phyloP scores from a whole-genome alignment of 2,329 filamentous ascomycete genomes.

The Aureobasidium mangrovei region DNA sequence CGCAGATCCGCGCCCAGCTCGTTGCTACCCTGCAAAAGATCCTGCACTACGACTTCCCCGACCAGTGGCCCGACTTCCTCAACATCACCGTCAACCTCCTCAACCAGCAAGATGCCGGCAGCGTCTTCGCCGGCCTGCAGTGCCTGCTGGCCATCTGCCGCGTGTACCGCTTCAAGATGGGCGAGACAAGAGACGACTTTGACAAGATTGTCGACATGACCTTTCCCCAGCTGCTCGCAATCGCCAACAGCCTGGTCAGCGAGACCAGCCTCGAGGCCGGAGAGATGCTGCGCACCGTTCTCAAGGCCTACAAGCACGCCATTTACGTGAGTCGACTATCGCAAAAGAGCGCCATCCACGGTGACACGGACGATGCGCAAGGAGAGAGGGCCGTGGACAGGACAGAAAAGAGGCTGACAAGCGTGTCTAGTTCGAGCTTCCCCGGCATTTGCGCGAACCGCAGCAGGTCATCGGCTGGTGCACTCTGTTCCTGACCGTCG shows the following conservation, averaged over 20 bases:
- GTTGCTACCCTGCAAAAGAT: constrained; percentile 93
- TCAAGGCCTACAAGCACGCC: constrained; percentile 97
- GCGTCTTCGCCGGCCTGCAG: constrained; percentile 87
- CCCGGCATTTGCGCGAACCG: constrained; percentile 66
- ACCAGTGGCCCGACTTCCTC: constrained; percentile 89
- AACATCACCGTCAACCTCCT: constrained; percentile 85
- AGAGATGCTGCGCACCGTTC: constrained; percentile 88
- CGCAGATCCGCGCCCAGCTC: constrained; percentile 81
- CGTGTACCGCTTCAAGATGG: constrained; percentile 88
- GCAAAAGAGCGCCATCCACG: not conserved
- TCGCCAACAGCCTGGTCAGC: constrained; percentile 80
- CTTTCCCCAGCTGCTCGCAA: constrained; percentile 77
- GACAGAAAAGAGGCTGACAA: not conserved
- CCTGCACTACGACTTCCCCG: constrained; percentile 88
- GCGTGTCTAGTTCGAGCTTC: constrained; percentile 57
- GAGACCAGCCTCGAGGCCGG: constrained; percentile 90
- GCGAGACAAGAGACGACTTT: constrained; percentile 74
- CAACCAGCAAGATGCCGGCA: constrained; percentile 73
- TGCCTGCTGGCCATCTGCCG: constrained; percentile 91
- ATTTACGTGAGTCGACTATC: constrained; percentile 63
- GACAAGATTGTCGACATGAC: constrained; percentile 88
- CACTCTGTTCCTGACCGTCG: constrained; percentile 83
- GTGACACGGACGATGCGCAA: not conserved
- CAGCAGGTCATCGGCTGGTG: constrained; percentile 90
- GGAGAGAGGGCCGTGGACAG: not conserved